Evolutionary conservation across 768 basidiomycete genomes (phyloP), one percentile per base, ranked within the genome.

Genomic region (Mycena indigotica): DNA sequence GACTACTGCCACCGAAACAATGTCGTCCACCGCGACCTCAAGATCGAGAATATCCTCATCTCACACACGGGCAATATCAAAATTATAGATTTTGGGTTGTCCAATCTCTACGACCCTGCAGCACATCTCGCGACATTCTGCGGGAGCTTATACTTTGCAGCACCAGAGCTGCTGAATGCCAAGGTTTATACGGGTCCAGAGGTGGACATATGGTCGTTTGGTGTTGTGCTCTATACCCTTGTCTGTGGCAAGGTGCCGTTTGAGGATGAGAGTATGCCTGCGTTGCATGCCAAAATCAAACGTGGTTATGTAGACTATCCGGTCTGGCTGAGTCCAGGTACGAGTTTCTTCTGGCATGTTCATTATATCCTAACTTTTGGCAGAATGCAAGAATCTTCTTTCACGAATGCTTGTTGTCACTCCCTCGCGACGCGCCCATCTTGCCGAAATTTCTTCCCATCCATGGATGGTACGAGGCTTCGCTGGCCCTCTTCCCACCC

Each of bases 41-140:
- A 99, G 80, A 99, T 99, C 69, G 96, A 99, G 76, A 98, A 98
- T 76, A 99, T 99, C 67, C 89, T 99, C 69, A 98, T 99, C 64
- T 97, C 94, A 1, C 94, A 96, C 61, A 93, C 92, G 0, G 97
- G 97, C 8, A 98, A 98, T 76, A 98, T 98, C 81, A 99, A 98
- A 82, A 98, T 98, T 61, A 99, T 98, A 72, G 96, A 99, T 75
- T 99, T 98, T 73, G 97, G 97, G 48, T 81, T 99, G 8, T 98
- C 96, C 4, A 99, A 98, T 75, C 81, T 99, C 6, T 98, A 87
- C 71, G 86, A 96, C 65, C 96, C 97, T 2, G 66, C 75, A 10
- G 66, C 74, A 45, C 92, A 95, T 69, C 84, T 98, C 1, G 85
- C 89, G 24, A 99, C 97, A 0, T 99, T 99, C 71, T 99, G 97